These are phyloP conservation scores for Metschnikowia proteae DNA, from an alignment of 805 yeast genomes.

Conservation along the genomic window DNA sequence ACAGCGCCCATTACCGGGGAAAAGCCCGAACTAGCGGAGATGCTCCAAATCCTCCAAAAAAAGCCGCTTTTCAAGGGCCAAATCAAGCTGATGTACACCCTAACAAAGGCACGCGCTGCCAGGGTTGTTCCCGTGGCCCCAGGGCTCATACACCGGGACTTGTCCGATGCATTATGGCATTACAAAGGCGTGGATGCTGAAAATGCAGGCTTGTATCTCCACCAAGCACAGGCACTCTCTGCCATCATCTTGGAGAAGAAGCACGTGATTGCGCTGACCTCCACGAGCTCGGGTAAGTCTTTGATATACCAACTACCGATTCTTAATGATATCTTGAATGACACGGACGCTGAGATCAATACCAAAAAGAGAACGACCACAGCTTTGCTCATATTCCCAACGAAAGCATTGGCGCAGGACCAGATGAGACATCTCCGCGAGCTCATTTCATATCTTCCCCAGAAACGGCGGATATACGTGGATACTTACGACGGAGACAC, in stretches of 20 bases:
- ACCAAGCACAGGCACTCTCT: constrained; percentile 77
- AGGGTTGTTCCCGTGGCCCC: constrained; percentile 39
- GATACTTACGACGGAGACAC: constrained; percentile 97
- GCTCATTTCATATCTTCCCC: constrained; percentile 47
- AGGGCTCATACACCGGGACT: constrained; percentile 45
- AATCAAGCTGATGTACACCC: constrained; percentile 49
- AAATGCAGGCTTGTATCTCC: constrained; percentile 57
- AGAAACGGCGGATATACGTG: constrained; percentile 44
- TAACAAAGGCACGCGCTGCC: constrained; percentile 46
- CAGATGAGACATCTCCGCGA: constrained; percentile 77
- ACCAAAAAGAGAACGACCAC: constrained; percentile 40
- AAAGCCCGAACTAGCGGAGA: constrained; percentile 24
- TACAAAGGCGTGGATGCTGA: constrained; percentile 40
- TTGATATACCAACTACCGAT: constrained; percentile 89
- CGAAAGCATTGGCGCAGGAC: constrained; percentile 97
- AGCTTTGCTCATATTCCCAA: constrained; percentile 88
- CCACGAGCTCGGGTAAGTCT: constrained; percentile 96
- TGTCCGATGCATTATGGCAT: constrained; percentile 45
- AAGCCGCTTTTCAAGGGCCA: constrained; percentile 59
- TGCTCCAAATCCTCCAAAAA: constrained; percentile 47
- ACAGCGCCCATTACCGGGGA: constrained; percentile 4
- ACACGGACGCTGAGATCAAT: constrained; percentile 34
- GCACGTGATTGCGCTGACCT: constrained; percentile 85
- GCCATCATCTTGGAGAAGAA: constrained; percentile 46
- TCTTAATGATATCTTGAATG: constrained; percentile 42